phyloP scores from a whole-genome alignment of 2,329 filamentous ascomycete species.

The Pyricularia pennisetigena region DNA sequence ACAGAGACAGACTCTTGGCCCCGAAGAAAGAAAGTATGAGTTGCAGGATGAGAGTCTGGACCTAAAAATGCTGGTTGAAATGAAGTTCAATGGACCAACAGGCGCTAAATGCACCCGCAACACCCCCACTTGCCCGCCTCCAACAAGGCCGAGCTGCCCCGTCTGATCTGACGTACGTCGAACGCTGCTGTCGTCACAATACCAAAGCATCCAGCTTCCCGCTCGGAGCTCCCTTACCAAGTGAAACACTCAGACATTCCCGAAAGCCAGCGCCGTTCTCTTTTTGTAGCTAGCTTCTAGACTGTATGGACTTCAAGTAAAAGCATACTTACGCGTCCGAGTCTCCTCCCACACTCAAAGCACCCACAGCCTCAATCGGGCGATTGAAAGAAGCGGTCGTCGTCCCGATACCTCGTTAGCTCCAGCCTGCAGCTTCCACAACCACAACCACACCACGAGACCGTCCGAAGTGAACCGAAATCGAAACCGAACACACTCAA shows the following conservation, averaged over 20 bases:
- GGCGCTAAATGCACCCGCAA: neutral
- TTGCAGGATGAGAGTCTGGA: neutral
- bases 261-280: neutral
- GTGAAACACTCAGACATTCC: neutral
- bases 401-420: neutral
- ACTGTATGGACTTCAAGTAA: neutral
- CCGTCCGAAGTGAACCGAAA: neutral
- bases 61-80: neutral
- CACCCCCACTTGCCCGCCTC: neutral
- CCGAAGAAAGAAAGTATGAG: neutral
- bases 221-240: neutral
- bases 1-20: neutral
- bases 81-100: neutral
- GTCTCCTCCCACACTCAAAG: neutral
- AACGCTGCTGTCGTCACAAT: neutral
- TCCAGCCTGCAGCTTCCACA: neutral
- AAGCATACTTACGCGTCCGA: neutral
- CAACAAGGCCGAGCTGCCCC: neutral
- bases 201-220: neutral
- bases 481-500: neutral
- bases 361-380: neutral
- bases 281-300: neutral
- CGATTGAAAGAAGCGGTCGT: neutral
- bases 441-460: neutral
- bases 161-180: neutral